Conservation (phyloP, 495 filamentous ascomycete species). For the Aspergillus campestris region DNA sequence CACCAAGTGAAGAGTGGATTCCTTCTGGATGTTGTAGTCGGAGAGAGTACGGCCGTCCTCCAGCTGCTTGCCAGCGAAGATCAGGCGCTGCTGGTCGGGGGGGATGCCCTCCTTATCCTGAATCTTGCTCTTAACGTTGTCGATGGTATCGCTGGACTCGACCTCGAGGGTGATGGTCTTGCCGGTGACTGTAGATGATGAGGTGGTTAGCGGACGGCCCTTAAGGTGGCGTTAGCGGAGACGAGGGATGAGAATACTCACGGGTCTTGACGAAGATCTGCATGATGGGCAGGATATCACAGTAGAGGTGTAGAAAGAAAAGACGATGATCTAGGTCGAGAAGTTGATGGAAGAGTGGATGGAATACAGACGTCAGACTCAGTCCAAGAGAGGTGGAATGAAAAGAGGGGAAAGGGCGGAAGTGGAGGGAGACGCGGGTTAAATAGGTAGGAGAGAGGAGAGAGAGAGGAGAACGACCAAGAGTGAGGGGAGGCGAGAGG, state of each 20-base stretch:
- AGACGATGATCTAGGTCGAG: conserved; percentile 8
- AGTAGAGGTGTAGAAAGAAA: not conserved
- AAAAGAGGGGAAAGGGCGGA: conserved; percentile 5
- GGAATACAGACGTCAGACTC: not conserved
- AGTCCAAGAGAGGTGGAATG: conserved; percentile 1
- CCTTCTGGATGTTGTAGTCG: conserved; percentile 99
- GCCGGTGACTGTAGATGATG: conserved; percentile 58
- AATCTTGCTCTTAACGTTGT: conserved; percentile 98
- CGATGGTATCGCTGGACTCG: conserved; percentile 95
- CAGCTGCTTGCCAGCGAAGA: conserved; percentile 97
- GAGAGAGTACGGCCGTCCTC: conserved; percentile 94
- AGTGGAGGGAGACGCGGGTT: conserved; percentile 15
- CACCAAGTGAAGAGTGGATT: conserved; percentile 89
- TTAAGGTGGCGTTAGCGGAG: conserved; percentile 3
- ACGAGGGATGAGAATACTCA: conserved; percentile 42
- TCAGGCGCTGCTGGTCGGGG: conserved; percentile 95
- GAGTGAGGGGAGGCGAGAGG: conserved; percentile 25
- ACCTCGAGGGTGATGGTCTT: conserved; percentile 99
- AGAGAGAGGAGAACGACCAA: conserved; percentile 9
- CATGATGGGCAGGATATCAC: conserved; percentile 44
- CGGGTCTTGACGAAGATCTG: conserved; percentile 98
- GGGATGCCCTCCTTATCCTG: conserved; percentile 99
- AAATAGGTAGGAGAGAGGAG: conserved; percentile 17
- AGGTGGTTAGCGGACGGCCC: conserved; percentile 5
- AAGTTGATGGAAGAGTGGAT: conserved; percentile 7